These are phyloP conservation scores for Peronospora belbahrii DNA, from an alignment of 352 stramenopile genomes.

Conservation along the genomic window DNA sequence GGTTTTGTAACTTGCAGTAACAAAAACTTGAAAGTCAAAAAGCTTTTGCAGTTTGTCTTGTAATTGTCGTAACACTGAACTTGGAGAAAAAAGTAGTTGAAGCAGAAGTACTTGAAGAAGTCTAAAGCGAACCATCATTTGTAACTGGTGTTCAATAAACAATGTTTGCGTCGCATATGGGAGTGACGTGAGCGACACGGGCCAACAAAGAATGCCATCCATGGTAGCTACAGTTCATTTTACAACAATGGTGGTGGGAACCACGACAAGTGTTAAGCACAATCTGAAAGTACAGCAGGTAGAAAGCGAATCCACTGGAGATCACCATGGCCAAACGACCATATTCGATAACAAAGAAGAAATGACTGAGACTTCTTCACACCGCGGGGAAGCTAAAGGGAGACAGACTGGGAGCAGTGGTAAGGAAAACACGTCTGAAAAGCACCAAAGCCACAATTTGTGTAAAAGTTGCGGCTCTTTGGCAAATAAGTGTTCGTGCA, in stretches of 20 bases:
- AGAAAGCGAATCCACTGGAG: not conserved
- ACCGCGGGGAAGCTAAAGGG: not conserved
- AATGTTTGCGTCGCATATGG: slow-evolving; percentile 7
- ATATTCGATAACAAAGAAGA: not conserved
- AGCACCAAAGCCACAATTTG: slow-evolving; percentile 11
- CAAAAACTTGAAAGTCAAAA: too few relatives aligned
- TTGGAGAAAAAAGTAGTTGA: too few relatives aligned
- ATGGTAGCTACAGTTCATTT: too few relatives aligned
- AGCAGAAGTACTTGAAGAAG: not conserved
- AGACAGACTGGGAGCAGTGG: not conserved
- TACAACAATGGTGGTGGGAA: slow-evolving; percentile 18
- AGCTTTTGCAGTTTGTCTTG: too few relatives aligned
- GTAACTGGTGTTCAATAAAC: not conserved
- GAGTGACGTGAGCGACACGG: slow-evolving; percentile 1
- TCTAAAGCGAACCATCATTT: not conserved
- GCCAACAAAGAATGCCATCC: not conserved
- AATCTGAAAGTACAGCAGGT: slow-evolving; percentile 9
- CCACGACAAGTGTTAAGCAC: slow-evolving; percentile 20
- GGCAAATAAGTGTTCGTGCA: slow-evolving; percentile 23
- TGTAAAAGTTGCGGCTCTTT: slow-evolving; percentile 25
- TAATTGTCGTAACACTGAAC: too few relatives aligned
- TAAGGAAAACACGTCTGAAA: not conserved
- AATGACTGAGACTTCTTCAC: slow-evolving; percentile 1
- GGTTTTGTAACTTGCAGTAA: too few relatives aligned
- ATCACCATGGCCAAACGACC: not conserved